Percentiles rank a stretch among this genome's conserved stretches.
phyloP scores from a whole-genome alignment of 2,329 filamentous ascomycete genomes.

The Didymella lethalis region DNA sequence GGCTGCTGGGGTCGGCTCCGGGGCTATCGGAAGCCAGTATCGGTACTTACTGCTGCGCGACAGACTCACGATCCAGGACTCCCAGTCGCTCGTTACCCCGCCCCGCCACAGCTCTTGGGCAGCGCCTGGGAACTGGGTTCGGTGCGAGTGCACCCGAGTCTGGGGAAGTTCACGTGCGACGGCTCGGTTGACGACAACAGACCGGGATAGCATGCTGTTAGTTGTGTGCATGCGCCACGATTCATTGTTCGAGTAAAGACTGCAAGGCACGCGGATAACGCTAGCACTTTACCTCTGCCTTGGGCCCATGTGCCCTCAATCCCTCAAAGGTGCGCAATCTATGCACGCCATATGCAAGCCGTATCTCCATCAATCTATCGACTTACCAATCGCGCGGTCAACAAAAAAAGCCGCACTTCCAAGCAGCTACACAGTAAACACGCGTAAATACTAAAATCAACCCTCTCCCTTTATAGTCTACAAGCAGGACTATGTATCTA shows the following conservation, averaged over 20 bases:
- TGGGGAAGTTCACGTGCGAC: slow-evolving; percentile 4
- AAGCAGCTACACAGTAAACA: too few species aligned
- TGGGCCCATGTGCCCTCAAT: background rate
- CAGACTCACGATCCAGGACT: slow-evolving; percentile 2
- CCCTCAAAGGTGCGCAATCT: background rate
- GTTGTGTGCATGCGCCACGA: background rate
- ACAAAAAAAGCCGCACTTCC: too few species aligned
- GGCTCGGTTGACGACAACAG: background rate
- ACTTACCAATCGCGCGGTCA: background rate
- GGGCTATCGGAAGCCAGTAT: slow-evolving; percentile 16
- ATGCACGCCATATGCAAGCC: background rate
- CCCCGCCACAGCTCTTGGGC: slow-evolving; percentile 17
- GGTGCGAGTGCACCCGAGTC: background rate
- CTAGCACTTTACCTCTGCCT: background rate
- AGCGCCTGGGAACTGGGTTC: background rate
- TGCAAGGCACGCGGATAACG: background rate
- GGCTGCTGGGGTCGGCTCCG: slow-evolving; percentile 12
- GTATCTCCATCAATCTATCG: background rate
- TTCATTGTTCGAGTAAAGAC: background rate
- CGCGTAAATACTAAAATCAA: too few species aligned
- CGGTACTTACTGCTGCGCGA: slow-evolving; percentile 19
- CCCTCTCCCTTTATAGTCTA: too few species aligned
- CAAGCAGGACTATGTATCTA: too few species aligned
- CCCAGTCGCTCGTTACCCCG: slow-evolving; percentile 20
- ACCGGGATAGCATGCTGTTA: background rate